Conservation (phyloP, 2,329 filamentous ascomycete genomes). For the Onygena corvina region DNA sequence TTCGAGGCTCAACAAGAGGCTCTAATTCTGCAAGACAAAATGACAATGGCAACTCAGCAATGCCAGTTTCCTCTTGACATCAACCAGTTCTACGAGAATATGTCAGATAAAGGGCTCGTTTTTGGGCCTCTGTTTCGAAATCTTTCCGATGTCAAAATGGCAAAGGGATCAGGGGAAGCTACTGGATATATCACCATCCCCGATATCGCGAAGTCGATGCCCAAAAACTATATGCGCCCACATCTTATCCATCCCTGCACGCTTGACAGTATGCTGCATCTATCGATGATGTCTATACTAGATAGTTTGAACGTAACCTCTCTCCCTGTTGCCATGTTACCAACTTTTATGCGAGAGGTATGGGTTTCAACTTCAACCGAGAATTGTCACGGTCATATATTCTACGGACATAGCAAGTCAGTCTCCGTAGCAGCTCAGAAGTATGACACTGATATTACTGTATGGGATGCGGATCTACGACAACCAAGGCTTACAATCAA, state of each 20-base stretch:
- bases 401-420: constrained; percentile 21
- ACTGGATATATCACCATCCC: constrained; percentile 21
- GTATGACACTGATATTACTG: constrained; percentile 20
- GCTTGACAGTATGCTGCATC: constrained; percentile 27
- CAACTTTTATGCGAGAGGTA: constrained; percentile 24
- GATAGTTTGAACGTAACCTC: constrained; percentile 18
- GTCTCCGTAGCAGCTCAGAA: constrained; percentile 17
- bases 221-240: constrained; percentile 23
- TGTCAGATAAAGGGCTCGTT: constrained; percentile 21
- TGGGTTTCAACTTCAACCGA: constrained; percentile 24
- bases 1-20: constrained; percentile 18
- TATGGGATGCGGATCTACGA: constrained; percentile 18
- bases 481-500: constrained; percentile 12
- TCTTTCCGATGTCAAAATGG: constrained; percentile 17
- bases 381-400: constrained; percentile 15
- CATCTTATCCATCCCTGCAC: constrained; percentile 30
- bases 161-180: constrained; percentile 17
- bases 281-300: constrained; percentile 20
- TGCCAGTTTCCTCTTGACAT: constrained; percentile 21
- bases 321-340: constrained; percentile 20
- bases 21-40: constrained; percentile 11
- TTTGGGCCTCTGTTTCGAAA: constrained; percentile 26
- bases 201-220: constrained; percentile 24
- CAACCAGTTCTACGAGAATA: constrained; percentile 19
- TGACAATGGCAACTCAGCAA: constrained; percentile 12